Base-by-base conservation (phyloP, 129 eudicot genomes). In the Flaveria trinervia region DNA sequence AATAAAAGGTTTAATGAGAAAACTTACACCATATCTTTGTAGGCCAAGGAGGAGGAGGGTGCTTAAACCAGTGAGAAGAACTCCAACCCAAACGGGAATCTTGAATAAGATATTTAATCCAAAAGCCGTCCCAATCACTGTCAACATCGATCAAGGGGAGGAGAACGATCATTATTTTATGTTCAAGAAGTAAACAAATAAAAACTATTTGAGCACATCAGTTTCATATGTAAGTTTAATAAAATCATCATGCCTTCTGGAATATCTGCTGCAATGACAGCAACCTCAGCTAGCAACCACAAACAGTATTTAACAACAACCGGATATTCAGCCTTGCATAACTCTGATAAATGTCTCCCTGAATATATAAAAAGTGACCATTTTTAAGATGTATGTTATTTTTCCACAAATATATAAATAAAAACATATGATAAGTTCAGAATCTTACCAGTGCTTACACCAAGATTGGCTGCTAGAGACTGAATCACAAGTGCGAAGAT, bases 261-360 rank as follows among this genome's bases (percentile, higher is more conserved):
- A 64, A 93, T 90, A 76, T 93, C 98, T 4, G 98, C 98, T 7
- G 98, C 94, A 44, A 93, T 93, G 71, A 93, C 98, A 15, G 96
- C 90, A 71, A 93, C 4, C 78, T 93, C 98, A 17, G 98, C 98
- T 30, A 93, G 86, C 26, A 90, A 8, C 98, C 98, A 93, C 13
- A 93, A 71, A 36, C 96, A 90, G 64, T 90, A 90, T 70, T 85
- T 88, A 15, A 93, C 95, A 73, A 83, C 36, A 26, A 61, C 25
- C 0, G 98, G 98, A 77, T 93, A 93, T 88, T 90, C 98, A 49
- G 89, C 96, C 83, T 85, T 93, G 91, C 98, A 93, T 65, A 83
- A 67, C 74, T 93, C 98, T 52, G 98, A 54, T 73, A 93, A 82
- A 79, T 93, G 98, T 60, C 82, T 90, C 33, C 98, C 98, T 92